Conservation (phyloP, 331 rosid species). For the Malus hybrid region DNA sequence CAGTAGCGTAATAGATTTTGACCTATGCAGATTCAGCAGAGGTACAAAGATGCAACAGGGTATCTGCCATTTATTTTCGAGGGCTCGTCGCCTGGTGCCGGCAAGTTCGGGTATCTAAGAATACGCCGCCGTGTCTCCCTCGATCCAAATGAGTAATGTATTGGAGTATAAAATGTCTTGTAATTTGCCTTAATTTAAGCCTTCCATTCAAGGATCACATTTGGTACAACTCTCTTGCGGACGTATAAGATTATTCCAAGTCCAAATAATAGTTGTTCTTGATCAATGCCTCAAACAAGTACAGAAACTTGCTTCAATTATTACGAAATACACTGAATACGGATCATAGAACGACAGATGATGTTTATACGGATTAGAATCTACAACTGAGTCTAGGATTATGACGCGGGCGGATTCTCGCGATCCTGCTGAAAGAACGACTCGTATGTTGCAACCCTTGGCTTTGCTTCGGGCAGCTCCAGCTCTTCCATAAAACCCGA, state of each 20-base stretch:
- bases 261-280: not conserved
- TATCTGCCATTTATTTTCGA: conserved; percentile 71
- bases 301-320: not conserved
- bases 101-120: conserved; percentile 68
- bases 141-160: not conserved
- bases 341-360: not conserved
- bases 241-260: not conserved
- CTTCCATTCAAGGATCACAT: not conserved
- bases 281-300: too few relatives aligned
- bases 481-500: conserved; percentile 46
- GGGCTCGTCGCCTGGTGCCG: conserved; percentile 94
- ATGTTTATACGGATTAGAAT: conserved; percentile 5
- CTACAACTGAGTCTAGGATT: conserved; percentile 8
- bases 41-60: conserved; percentile 80
- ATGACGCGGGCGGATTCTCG: conserved; percentile 25
- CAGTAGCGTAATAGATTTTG: not conserved
- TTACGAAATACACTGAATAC: not conserved
- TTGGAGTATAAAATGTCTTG: not conserved
- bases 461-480: conserved; percentile 61
- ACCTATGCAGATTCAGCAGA: conserved; percentile 63
- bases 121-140: conserved; percentile 37
- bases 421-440: conserved; percentile 46
- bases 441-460: conserved; percentile 67
- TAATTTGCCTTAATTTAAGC: not conserved
- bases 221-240: not conserved